Evolutionary conservation across 129 eudicot genomes (phyloP).

Genomic region (Heracleum sosnowskyi): DNA sequence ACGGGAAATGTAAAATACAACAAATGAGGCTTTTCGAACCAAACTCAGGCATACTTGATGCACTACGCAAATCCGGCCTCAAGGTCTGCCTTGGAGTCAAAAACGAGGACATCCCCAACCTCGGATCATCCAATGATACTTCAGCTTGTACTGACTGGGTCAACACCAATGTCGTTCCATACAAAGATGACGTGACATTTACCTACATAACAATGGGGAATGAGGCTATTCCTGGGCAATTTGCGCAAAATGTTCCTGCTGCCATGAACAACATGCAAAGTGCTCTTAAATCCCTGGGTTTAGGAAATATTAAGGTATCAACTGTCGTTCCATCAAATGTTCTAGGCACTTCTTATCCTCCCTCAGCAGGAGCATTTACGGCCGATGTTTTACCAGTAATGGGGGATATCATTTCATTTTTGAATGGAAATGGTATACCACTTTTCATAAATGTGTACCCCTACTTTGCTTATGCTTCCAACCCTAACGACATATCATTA

Average conservation of each 20-base stretch:
- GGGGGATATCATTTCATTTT: background rate
- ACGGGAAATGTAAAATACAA: background rate
- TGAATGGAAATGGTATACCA: background rate
- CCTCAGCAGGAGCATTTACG: background rate
- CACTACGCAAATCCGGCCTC: background rate
- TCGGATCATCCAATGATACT: background rate
- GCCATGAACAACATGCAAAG: background rate
- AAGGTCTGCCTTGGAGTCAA: background rate
- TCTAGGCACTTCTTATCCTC: background rate
- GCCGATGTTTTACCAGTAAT: background rate
- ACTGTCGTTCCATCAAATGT: background rate
- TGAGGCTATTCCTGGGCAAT: background rate
- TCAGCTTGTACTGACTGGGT: background rate
- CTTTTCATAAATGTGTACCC: slow-evolving; percentile 12
- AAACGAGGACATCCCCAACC: background rate
- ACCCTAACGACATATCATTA: background rate
- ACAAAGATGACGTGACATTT: background rate
- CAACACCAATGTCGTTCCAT: background rate
- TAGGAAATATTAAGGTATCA: background rate
- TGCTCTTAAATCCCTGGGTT: background rate
- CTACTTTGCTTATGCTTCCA: background rate
- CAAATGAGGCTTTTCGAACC: background rate
- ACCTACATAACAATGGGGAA: background rate
- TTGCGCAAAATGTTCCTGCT: background rate
- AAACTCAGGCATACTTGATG: background rate